Evolutionary conservation across 345 rosid genomes (phyloP).

Genomic region (Pseudoturritis turrita): DNA sequence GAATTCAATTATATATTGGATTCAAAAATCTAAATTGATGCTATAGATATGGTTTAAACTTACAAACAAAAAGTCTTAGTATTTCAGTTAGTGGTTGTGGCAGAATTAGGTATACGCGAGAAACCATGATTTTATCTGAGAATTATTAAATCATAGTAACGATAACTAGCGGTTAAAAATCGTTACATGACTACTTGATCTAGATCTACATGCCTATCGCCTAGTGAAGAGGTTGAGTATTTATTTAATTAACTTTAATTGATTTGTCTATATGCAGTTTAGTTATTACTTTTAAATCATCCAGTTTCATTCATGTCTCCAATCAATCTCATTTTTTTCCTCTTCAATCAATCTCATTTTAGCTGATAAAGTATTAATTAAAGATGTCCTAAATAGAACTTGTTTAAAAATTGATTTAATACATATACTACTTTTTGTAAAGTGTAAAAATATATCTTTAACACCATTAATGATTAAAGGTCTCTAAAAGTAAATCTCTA

Average conservation of each 20-base stretch:
- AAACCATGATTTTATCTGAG: conserved; percentile 5
- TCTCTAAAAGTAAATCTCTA: background rate
- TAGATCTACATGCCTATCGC: background rate
- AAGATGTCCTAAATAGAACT: background rate
- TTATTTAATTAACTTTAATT: background rate
- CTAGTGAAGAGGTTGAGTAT: background rate
- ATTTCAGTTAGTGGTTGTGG: conserved; percentile 28
- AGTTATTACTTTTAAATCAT: background rate
- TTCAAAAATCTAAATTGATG: background rate
- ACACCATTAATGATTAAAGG: conserved; percentile 15
- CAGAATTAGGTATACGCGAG: conserved; percentile 22
- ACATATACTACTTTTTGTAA: background rate
- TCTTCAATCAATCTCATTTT: background rate
- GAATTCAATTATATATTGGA: background rate
- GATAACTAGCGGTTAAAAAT: conserved; percentile 16
- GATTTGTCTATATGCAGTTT: background rate
- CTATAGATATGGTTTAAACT: background rate
- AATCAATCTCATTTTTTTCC: background rate
- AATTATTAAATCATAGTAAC: conserved; percentile 9
- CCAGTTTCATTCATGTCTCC: background rate
- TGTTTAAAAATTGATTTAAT: background rate
- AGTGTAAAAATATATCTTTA: background rate
- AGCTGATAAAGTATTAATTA: background rate
- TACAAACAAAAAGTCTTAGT: conserved; percentile 6
- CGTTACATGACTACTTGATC: background rate